These are phyloP conservation scores for Calamus simplicifolius DNA, from an alignment of 176 grass and related monocot genomes.

Conservation along the genomic window DNA sequence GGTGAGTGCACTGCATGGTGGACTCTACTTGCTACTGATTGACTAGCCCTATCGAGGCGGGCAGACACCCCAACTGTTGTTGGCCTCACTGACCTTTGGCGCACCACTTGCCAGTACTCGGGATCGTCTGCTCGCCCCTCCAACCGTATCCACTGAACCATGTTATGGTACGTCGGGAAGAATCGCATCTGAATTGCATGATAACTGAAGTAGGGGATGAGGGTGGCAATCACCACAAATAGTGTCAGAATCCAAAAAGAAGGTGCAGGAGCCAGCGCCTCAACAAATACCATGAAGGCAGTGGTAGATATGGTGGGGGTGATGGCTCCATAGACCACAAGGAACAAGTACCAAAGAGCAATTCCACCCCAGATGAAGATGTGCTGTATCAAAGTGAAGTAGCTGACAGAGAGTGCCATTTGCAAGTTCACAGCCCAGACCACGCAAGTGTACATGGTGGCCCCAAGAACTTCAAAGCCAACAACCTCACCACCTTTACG, in stretches of 20 bases:
- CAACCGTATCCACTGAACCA: slow-evolving; percentile 13
- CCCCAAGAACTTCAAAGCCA: slow-evolving; percentile 35
- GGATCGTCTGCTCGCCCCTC: slow-evolving; percentile 20
- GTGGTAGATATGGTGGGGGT: slow-evolving; percentile 44
- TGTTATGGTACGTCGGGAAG: slow-evolving; percentile 21
- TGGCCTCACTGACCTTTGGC: slow-evolving; percentile 68
- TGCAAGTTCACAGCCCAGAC: slow-evolving; percentile 76
- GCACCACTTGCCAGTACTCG: slow-evolving; percentile 42
- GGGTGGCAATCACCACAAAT: slow-evolving; percentile 31
- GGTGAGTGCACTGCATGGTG: slow-evolving; percentile 12
- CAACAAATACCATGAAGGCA: slow-evolving; percentile 53
- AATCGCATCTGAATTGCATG: slow-evolving; percentile 10
- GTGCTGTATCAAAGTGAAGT: slow-evolving; percentile 82
- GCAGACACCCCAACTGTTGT: slow-evolving; percentile 73
- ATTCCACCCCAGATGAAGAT: slow-evolving; percentile 69
- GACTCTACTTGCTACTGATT: slow-evolving; percentile 30
- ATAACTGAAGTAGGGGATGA: slow-evolving; percentile 28
- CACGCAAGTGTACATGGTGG: slow-evolving; percentile 51
- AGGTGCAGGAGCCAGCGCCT: slow-evolving; percentile 37
- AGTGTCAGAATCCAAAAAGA: slow-evolving; percentile 66
- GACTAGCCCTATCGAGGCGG: slow-evolving; percentile 37
- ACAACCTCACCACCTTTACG: slow-evolving; percentile 31
- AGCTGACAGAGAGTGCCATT: slow-evolving; percentile 51
- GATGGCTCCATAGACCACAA: slow-evolving; percentile 60
- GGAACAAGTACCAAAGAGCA: slow-evolving; percentile 72